Base-by-base conservation (phyloP, 176 grass and related monocot genomes). In the Aegilops sharonensis region DNA sequence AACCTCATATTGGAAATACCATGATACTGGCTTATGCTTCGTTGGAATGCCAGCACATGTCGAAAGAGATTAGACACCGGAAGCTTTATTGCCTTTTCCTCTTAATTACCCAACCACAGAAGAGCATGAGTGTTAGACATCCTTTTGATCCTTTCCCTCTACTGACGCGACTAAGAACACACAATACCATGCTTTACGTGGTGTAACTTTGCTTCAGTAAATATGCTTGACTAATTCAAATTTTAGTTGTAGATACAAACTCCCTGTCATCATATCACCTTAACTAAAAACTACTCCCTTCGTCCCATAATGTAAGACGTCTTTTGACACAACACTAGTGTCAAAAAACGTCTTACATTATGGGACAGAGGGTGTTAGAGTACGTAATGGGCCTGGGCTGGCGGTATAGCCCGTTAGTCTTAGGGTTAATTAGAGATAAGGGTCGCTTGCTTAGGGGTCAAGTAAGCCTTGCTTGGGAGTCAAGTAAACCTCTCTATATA, bases 51-150 rank as follows among this genome's bases (percentile, higher is more conserved):
- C 25, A 43, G 15, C 35, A 83, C 68, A 73, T n/a, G 50, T 64
- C 6, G 30, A 63, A 75, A 64, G 37, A 64, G 27, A 75, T 84
- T 61, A 48, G 37, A 64, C 5, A 75, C 47, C 56, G 4, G 37
- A 84, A 84, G 18, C 25, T 64, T 84, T 63, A 75, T 48, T 84
- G 15, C 57, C 70, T 75, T 84, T 63, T 56, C 81, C 60, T 83
- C 50, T 62, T 63, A 84, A 63, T 17, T 25, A 74, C 68, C 54
- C 69, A 74, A 45, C 36, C 9, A 8, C 30, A 20, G 24, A 62
- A 65, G 39, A 84, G n/a, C 25, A 35, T 76, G 57, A 48, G 29
- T 31, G 21, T 32, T 84, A 47, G 27, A 71, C 13, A 27, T 27
- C 27, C 27, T 27, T 27, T 27, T 27, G 27, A 76, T 64, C 59